Evolutionary conservation across 2,329 filamentous ascomycete genomes (phyloP).

Genomic region (Xylariomycetidae sp.): DNA sequence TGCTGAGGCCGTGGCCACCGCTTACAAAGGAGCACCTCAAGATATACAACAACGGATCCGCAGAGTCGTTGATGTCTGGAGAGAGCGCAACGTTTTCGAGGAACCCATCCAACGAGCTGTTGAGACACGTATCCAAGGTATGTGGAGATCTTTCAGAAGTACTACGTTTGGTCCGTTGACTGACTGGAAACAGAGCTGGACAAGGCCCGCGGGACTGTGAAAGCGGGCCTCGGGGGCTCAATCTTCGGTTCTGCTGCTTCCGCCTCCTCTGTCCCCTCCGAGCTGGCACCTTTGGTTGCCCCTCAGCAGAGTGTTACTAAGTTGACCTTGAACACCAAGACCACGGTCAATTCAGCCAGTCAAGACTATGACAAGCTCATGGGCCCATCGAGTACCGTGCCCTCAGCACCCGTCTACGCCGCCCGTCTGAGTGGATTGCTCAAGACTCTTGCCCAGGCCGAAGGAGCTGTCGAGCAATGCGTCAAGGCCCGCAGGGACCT

Average conservation of each 20-base stretch:
- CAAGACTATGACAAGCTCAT: conserved; percentile 80
- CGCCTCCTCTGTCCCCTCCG: conserved; percentile 60
- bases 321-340: conserved; percentile 60
- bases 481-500: conserved; percentile 78
- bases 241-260: conserved; percentile 65
- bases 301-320: conserved; percentile 71
- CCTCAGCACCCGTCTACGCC: conserved; percentile 84
- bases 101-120: conserved; percentile 71
- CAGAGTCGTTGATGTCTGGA: conserved; percentile 92
- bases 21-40: conserved; percentile 80
- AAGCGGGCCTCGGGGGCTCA: conserved; percentile 50
- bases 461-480: conserved; percentile 81
- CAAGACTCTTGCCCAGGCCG: conserved; percentile 80
- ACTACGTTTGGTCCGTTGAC: not conserved
- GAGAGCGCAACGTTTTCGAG: conserved; percentile 79
- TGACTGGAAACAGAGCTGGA: conserved; percentile 48
- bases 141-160: conserved; percentile 12
- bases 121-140: conserved; percentile 74
- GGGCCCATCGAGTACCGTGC: conserved; percentile 60
- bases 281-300: conserved; percentile 69
- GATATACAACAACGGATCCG: conserved; percentile 85
- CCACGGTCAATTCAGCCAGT: conserved; percentile 63
- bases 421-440: conserved; percentile 84
- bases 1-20: conserved; percentile 80
- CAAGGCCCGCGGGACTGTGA: conserved; percentile 48